phyloP scores from a whole-genome alignment of 2,329 filamentous ascomycete genomes.

The Geosmithia morbida region DNA sequence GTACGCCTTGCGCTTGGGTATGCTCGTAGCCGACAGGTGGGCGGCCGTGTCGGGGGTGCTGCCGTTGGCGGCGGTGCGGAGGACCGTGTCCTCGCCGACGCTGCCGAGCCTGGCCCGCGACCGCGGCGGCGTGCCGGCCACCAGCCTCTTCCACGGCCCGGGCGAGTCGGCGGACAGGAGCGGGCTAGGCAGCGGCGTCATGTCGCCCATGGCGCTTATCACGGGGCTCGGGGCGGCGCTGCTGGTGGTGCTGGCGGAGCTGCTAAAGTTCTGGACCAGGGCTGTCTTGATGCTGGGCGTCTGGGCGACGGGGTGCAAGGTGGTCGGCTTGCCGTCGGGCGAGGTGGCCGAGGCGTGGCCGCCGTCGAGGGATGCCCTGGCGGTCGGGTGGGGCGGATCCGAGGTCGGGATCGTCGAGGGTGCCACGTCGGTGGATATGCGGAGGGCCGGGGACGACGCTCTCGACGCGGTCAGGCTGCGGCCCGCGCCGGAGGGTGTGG shows the following conservation, averaged over 20 bases:
- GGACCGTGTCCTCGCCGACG: conserved; percentile 20
- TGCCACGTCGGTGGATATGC: conserved; percentile 22
- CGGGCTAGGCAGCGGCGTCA: conserved; percentile 69
- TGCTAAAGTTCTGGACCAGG: conserved; percentile 31
- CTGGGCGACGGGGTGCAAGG: conserved; percentile 35
- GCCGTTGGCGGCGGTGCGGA: conserved; percentile 36
- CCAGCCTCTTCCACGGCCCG: conserved; percentile 41
- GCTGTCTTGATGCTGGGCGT: conserved; percentile 49
- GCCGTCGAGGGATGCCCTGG: conserved; percentile 7
- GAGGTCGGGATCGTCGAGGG: conserved; percentile 2
- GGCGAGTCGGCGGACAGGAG: conserved; percentile 51
- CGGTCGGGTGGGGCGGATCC: conserved; percentile 6
- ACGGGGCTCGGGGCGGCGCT: conserved; percentile 60
- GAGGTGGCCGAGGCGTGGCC: conserved; percentile 7
- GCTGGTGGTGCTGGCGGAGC: conserved; percentile 41
- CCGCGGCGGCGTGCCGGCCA: conserved; percentile 9
- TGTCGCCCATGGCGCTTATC: conserved; percentile 60
- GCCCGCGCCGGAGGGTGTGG: too few relatives aligned
- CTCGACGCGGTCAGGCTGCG: too few relatives aligned
- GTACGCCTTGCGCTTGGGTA: conserved; percentile 44
- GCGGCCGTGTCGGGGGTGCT: too few relatives aligned
- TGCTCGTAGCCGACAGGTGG: conserved; percentile 16
- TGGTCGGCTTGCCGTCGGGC: conserved; percentile 13
- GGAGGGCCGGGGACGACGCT: conserved; percentile 12
- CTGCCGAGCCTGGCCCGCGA: conserved; percentile 9